These are phyloP conservation scores for Sclerotinia borealis DNA, from an alignment of 2,329 filamentous ascomycete species.

Conservation along the genomic window DNA sequence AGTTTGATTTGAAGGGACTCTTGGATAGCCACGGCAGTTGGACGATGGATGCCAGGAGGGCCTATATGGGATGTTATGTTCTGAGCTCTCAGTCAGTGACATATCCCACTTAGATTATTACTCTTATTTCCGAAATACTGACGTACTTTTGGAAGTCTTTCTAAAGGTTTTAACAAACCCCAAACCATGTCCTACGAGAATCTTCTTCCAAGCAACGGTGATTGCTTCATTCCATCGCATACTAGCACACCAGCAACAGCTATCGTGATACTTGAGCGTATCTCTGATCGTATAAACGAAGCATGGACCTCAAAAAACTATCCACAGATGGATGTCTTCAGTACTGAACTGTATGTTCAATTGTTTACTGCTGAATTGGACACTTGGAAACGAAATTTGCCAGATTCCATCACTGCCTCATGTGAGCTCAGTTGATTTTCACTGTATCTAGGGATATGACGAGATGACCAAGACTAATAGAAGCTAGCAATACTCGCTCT, in stretches of 20 bases:
- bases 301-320: constrained; percentile 4
- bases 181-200: constrained; percentile 24
- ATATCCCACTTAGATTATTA: neutral
- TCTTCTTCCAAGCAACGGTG: constrained; percentile 15
- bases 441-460: neutral
- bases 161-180: constrained; percentile 25
- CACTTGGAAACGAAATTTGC: constrained; percentile 20
- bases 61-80: constrained; percentile 32
- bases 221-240: constrained; percentile 13
- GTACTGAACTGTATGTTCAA: constrained; percentile 25
- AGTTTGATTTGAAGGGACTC: constrained; percentile 20
- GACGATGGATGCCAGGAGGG: constrained; percentile 23
- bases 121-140: neutral
- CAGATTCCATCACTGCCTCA: constrained; percentile 14
- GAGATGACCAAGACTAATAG: neutral
- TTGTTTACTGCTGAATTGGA: constrained; percentile 25
- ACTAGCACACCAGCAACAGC: neutral
- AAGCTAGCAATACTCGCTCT: constrained; percentile 19
- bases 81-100: constrained; percentile 25
- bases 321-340: constrained; percentile 17
- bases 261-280: constrained; percentile 21
- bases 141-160: neutral
- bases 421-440: constrained; percentile 14
- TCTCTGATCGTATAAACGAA: constrained; percentile 19
- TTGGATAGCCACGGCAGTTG: constrained; percentile 17